Conservation (phyloP, 140 eudicot genomes). For the Ambrosia hybrid region DNA sequence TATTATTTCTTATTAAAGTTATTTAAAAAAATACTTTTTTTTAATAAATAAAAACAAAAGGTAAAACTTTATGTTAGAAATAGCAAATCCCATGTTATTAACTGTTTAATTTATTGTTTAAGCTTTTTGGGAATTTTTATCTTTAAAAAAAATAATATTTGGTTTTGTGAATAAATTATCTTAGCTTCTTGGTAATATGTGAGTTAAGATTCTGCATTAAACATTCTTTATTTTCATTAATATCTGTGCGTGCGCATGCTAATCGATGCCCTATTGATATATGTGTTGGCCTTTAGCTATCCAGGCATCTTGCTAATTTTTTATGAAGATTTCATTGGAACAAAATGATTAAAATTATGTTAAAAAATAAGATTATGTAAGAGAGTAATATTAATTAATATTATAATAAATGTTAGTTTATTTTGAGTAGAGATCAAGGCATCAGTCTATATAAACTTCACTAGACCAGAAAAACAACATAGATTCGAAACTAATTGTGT, state of each 20-base stretch:
- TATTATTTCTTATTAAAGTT: conserved; percentile 16
- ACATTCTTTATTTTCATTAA: conserved; percentile 40
- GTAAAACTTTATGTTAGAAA: too few relatives aligned
- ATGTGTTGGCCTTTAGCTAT: conserved; percentile 32
- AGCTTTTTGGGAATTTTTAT: neutral
- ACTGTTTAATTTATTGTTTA: too few relatives aligned
- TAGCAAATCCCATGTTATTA: too few relatives aligned
- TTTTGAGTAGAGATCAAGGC: conserved; percentile 11
- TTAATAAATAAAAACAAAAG: too few relatives aligned
- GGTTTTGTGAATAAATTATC: conserved; percentile 27
- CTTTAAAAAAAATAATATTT: conserved; percentile 4
- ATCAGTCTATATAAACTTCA: conserved; percentile 5
- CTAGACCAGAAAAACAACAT: neutral
- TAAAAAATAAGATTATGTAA: conserved; percentile 3
- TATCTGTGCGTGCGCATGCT: conserved; percentile 39
- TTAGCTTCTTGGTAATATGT: conserved; percentile 40
- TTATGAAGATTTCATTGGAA: neutral
- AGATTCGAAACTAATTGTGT: conserved; percentile 13
- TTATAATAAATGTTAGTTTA: neutral
- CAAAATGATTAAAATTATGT: neutral
- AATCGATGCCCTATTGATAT: conserved; percentile 24
- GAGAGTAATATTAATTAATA: neutral
- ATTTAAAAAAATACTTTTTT: neutral
- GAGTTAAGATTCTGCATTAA: conserved; percentile 44
- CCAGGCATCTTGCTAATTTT: conserved; percentile 37